These are phyloP conservation scores for Yamadazyma philogaea DNA, from an alignment of 805 yeast genomes.

Conservation along the genomic window DNA sequence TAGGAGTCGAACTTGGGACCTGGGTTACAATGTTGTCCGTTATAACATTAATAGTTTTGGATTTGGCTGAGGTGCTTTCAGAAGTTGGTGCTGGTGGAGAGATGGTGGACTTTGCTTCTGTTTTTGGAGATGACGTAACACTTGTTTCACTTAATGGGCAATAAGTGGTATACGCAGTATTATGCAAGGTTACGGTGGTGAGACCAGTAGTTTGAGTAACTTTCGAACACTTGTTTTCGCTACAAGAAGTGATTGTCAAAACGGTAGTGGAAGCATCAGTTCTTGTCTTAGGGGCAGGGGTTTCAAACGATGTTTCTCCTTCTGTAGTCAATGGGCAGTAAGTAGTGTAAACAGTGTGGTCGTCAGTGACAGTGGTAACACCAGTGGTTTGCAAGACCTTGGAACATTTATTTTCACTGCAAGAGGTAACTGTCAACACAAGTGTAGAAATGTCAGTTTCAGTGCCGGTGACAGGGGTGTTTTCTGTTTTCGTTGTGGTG, in stretches of 20 bases:
- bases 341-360: slow-evolving; percentile 31
- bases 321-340: slow-evolving; percentile 22
- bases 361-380: slow-evolving; percentile 15
- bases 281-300: slow-evolving; percentile 14
- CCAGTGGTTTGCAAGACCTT: slow-evolving; percentile 33
- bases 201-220: slow-evolving; percentile 34
- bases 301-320: neutral
- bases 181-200: slow-evolving; percentile 19
- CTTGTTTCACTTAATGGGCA: slow-evolving; percentile 9
- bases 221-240: slow-evolving; percentile 27
- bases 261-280: slow-evolving; percentile 24
- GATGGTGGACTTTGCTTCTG: slow-evolving; percentile 7
- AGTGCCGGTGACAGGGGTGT: slow-evolving; percentile 5
- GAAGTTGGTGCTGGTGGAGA: slow-evolving; percentile 15
- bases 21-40: slow-evolving; percentile 40
- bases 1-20: slow-evolving; percentile 19
- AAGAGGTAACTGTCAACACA: slow-evolving; percentile 35
- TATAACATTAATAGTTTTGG: slow-evolving; percentile 33
- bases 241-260: slow-evolving; percentile 38
- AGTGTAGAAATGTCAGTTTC: slow-evolving; percentile 19
- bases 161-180: slow-evolving; percentile 21
- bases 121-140: neutral
- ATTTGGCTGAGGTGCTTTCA: slow-evolving; percentile 6
- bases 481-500: slow-evolving; percentile 19
- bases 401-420: slow-evolving; percentile 30